A percentile compares a stretch with the other conserved stretches of the same genome.
Evolutionary conservation across 345 rosid genomes (phyloP).

Genomic region (Melastoma malabathricum): DNA sequence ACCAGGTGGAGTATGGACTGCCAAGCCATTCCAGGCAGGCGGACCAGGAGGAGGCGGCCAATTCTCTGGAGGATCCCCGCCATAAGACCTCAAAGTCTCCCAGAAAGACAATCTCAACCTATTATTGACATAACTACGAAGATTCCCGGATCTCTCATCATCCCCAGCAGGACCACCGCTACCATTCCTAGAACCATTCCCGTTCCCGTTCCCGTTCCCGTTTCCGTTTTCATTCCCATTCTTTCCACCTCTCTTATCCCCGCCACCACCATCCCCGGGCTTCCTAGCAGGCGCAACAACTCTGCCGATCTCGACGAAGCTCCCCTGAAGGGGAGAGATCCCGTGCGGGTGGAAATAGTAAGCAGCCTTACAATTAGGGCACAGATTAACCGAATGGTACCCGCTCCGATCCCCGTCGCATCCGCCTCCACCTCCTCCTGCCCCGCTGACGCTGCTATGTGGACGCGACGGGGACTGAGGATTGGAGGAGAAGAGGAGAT

Average conservation of each 20-base stretch:
- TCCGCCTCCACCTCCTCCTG: constrained; percentile 1
- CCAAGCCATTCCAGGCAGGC: constrained; percentile 33
- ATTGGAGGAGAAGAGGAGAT: constrained; percentile 56
- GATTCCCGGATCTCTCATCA: constrained; percentile 13
- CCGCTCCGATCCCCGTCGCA: constrained; percentile 8
- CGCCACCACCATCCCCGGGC: constrained; percentile 11
- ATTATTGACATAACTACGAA: constrained; percentile 10
- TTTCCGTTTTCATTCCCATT: background rate
- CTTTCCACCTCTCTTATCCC: constrained; percentile 6
- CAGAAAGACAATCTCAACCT: constrained; percentile 51
- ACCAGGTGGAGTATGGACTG: constrained; percentile 57
- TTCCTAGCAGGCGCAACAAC: constrained; percentile 7
- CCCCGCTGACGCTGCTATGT: constrained; percentile 13
- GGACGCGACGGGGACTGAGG: constrained; percentile 22
- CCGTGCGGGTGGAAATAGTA: constrained; percentile 59
- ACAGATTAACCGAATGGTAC: constrained; percentile 57
- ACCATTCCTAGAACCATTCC: constrained; percentile 2
- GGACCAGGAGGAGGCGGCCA: constrained; percentile 35
- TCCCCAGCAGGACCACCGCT: constrained; percentile 3
- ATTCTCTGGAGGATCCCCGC: constrained; percentile 60
- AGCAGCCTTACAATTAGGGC: constrained; percentile 85
- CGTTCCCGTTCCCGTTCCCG: background rate
- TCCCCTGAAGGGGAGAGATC: constrained; percentile 71
- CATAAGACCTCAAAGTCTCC: constrained; percentile 60
- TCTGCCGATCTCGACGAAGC: constrained; percentile 73